A percentile compares a stretch with the other conserved stretches of the same genome.
These are phyloP conservation scores for Venturiaceae sp. DNA, from an alignment of 2,329 filamentous ascomycete genomes.

Conservation along the genomic window DNA sequence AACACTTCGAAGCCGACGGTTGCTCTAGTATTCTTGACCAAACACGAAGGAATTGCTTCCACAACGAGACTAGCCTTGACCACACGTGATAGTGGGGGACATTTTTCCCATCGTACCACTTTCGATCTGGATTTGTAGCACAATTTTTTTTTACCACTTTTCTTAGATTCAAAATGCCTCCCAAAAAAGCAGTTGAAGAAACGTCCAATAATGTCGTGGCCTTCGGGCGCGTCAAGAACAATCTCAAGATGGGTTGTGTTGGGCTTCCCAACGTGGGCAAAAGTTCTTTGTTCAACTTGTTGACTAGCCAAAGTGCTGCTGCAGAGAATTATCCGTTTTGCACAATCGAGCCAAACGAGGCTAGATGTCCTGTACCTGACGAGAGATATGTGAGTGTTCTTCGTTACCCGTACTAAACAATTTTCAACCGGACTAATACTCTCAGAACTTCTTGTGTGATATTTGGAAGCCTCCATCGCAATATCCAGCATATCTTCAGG, in stretches of 20 bases:
- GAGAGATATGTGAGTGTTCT: constrained; percentile 30
- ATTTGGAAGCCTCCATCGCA: constrained; percentile 37
- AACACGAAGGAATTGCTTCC: too few relatives aligned
- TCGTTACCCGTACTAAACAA: neutral
- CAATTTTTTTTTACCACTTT: neutral
- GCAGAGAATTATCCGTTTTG: constrained; percentile 23
- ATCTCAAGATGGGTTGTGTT: constrained; percentile 39
- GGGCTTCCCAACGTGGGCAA: constrained; percentile 38
- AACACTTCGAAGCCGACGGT: too few relatives aligned
- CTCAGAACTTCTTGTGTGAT: constrained; percentile 34
- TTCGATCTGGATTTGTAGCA: neutral
- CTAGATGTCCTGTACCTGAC: constrained; percentile 35
- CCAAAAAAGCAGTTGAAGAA: constrained; percentile 31
- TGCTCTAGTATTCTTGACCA: too few relatives aligned
- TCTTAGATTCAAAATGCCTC: constrained; percentile 28
- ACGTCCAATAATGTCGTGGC: constrained; percentile 34
- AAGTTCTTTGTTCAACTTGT: constrained; percentile 35
- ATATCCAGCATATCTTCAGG: constrained; percentile 36
- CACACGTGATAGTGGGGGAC: neutral
- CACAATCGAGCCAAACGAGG: constrained; percentile 38
- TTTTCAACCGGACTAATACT: neutral
- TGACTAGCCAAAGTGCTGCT: constrained; percentile 34
- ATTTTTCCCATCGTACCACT: neutral
- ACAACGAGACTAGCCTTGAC: neutral
- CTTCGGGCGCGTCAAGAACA: constrained; percentile 34